These are phyloP conservation scores for Candida lessepsii DNA, from an alignment of 805 yeast species.

Conservation along the genomic window DNA sequence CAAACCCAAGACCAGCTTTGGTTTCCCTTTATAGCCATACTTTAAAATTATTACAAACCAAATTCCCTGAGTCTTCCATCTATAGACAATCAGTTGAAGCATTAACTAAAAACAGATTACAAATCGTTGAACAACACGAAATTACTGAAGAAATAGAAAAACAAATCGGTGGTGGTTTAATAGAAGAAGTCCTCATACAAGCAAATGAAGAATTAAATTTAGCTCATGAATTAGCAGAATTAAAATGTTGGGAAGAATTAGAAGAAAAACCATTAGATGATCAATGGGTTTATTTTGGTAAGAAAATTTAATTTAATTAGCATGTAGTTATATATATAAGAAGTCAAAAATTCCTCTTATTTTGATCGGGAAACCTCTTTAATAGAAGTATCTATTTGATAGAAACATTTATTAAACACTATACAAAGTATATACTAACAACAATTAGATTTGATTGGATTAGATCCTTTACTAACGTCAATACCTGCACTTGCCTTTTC, in stretches of 20 bases:
- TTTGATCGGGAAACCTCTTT: no score
- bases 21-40: conserved; percentile 70
- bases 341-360: no score
- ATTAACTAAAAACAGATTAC: conserved; percentile 66
- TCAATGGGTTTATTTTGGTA: conserved; percentile 83
- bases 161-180: conserved; percentile 76
- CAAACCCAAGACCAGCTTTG: conserved; percentile 80
- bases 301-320: conserved; percentile 41
- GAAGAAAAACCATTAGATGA: conserved; percentile 77
- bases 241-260: conserved; percentile 76
- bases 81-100: conserved; percentile 74
- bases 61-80: conserved; percentile 70
- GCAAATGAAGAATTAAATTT: conserved; percentile 77
- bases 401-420: conserved; percentile 9
- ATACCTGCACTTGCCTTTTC: conserved; percentile 26
- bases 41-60: conserved; percentile 51
- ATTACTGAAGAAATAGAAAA: conserved; percentile 65
- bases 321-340: not conserved
- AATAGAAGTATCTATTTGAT: not conserved
- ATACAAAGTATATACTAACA: conserved; percentile 27
- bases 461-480: conserved; percentile 36
- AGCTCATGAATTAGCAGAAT: conserved; percentile 63
- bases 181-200: conserved; percentile 79
- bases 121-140: conserved; percentile 62
- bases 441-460: conserved; percentile 34